Conservation (phyloP, 768 basidiomycete genomes). For the Lentinula edodes region DNA sequence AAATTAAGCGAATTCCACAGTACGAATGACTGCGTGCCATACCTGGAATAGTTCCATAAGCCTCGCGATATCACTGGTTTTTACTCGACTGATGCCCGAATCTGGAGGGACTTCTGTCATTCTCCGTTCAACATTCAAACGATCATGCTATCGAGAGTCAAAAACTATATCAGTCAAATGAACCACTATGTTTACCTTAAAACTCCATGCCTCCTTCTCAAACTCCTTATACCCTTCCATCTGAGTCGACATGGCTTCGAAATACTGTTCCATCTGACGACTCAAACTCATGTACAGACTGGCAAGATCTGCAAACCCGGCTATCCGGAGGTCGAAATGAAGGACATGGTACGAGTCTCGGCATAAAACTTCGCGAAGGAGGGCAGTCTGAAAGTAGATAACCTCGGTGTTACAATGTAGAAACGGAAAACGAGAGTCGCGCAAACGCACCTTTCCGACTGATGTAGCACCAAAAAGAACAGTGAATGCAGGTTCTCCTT, state of each 20-base stretch:
- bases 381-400: conserved; percentile 49
- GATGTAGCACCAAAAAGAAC: conserved; percentile 77
- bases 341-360: conserved; percentile 68
- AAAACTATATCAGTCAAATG: background rate
- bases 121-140: conserved; percentile 65
- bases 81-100: conserved; percentile 43
- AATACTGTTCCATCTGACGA: conserved; percentile 78
- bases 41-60: conserved; percentile 85
- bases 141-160: conserved; percentile 52
- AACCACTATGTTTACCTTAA: conserved; percentile 49
- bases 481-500: conserved; percentile 71
- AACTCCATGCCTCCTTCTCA: conserved; percentile 69
- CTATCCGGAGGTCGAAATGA: conserved; percentile 79
- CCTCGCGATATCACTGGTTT: conserved; percentile 75
- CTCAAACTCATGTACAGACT: conserved; percentile 76
- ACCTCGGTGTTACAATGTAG: background rate
- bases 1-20: background rate
- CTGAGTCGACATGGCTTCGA: conserved; percentile 53
- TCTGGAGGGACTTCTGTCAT: conserved; percentile 39
- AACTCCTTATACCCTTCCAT: conserved; percentile 67
- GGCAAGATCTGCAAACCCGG: conserved; percentile 76
- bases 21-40: conserved; percentile 6
- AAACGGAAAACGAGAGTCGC: background rate
- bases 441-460: conserved; percentile 61
- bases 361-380: conserved; percentile 73